Conservation (phyloP, 2,329 filamentous ascomycete genomes). For the Gliomastix tumulicola region DNA sequence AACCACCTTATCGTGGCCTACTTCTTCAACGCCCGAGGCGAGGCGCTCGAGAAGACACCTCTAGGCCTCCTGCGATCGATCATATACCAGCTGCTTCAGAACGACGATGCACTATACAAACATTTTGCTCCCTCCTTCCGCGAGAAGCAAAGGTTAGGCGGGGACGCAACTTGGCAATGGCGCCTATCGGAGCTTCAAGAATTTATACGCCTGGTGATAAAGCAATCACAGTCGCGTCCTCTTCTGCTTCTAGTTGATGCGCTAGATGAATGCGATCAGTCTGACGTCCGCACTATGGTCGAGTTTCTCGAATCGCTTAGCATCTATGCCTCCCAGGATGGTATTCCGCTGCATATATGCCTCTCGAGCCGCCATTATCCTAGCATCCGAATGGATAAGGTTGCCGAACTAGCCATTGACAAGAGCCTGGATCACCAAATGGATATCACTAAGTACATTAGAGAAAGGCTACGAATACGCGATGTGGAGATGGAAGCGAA, state of each 20-base stretch:
- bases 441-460: slow-evolving; percentile 25
- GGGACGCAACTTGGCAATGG: slow-evolving; percentile 1
- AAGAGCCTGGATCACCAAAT: slow-evolving; percentile 21
- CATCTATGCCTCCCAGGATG: slow-evolving; percentile 11
- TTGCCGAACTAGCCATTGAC: slow-evolving; percentile 22
- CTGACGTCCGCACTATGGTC: slow-evolving; percentile 33
- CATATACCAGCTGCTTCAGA: slow-evolving; percentile 29
- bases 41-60: slow-evolving; percentile 32
- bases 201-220: not conserved
- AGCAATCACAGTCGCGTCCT: not conserved
- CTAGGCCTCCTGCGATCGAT: slow-evolving; percentile 43
- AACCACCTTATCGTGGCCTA: slow-evolving; percentile 24
- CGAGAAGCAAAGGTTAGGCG: slow-evolving; percentile 17
- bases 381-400: slow-evolving; percentile 21
- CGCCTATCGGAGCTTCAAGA: not conserved
- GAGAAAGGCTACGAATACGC: slow-evolving; percentile 15
- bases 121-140: slow-evolving; percentile 16
- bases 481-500: slow-evolving; percentile 6
- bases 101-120: slow-evolving; percentile 7
- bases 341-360: slow-evolving; percentile 22
- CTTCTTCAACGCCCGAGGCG: slow-evolving; percentile 44
- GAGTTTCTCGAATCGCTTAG: slow-evolving; percentile 30
- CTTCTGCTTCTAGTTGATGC: slow-evolving; percentile 24
- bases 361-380: slow-evolving; percentile 41
- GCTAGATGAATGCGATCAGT: slow-evolving; percentile 39